Conservation (phyloP, 208 protist species). For the Paratrypanosoma confusum region DNA sequence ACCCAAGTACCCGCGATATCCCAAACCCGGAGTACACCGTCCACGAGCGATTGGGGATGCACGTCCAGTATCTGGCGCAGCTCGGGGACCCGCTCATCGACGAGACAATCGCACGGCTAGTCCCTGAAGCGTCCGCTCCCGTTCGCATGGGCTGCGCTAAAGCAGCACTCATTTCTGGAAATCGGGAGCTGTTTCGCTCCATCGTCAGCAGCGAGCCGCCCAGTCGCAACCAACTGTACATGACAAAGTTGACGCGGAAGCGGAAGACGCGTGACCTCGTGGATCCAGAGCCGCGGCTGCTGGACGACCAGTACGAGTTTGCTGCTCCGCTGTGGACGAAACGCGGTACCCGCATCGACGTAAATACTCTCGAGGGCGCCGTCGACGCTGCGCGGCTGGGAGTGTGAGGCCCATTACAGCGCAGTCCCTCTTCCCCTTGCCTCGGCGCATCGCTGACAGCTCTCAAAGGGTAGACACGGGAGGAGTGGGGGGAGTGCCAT, state of each 20-base stretch:
- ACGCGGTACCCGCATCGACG: constrained; percentile 75
- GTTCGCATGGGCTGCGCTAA: constrained; percentile 88
- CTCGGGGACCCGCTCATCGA: constrained; percentile 66
- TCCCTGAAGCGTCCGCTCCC: constrained; percentile 40
- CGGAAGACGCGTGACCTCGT: constrained; percentile 79
- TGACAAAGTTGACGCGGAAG: constrained; percentile 80
- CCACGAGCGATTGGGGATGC: constrained; percentile 79
- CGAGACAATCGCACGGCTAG: constrained; percentile 37
- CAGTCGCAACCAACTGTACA: constrained; percentile 79
- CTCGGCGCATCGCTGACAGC: too few relatives aligned
- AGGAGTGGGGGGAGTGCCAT: too few relatives aligned
- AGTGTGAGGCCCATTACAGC: constrained; percentile 17
- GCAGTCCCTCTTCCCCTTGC: too few relatives aligned
- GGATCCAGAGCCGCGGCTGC: constrained; percentile 64
- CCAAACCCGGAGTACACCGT: constrained; percentile 83
- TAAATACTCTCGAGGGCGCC: constrained; percentile 76
- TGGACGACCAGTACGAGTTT: constrained; percentile 86
- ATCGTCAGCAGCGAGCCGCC: constrained; percentile 81
- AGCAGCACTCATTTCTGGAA: constrained; percentile 76
- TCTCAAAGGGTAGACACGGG: too few relatives aligned
- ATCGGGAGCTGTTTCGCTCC: constrained; percentile 66
- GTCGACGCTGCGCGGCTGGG: constrained; percentile 30
- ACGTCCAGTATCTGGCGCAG: constrained; percentile 79
- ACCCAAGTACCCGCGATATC: constrained; percentile 79
- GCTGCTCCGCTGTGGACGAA: constrained; percentile 83